phyloP scores from a whole-genome alignment of 2,329 filamentous ascomycete species.

The Cadophora sp. region DNA sequence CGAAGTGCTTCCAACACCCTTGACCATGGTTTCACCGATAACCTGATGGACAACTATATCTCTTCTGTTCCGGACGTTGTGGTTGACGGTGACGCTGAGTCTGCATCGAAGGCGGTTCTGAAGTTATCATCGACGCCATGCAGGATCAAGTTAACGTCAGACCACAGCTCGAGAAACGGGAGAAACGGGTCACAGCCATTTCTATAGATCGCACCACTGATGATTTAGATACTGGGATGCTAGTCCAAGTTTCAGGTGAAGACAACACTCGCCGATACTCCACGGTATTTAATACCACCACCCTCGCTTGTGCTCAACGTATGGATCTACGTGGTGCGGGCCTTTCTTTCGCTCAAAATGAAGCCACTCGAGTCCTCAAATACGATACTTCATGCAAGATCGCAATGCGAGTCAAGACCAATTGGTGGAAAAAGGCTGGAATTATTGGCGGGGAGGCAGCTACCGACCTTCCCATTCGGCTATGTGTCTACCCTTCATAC shows the following conservation, averaged over 20 bases:
- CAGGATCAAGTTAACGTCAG: background rate
- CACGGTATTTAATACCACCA: background rate
- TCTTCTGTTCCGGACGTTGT: background rate
- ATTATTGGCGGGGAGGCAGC: background rate
- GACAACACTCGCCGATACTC: background rate
- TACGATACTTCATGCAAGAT: slow-evolving; percentile 4
- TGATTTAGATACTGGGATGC: background rate
- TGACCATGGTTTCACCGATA: background rate
- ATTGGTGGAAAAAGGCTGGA: background rate
- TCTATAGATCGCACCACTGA: background rate
- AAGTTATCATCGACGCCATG: slow-evolving; percentile 5
- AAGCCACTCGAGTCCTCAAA: background rate
- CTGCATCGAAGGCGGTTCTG: background rate
- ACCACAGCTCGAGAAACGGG: background rate
- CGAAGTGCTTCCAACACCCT: background rate
- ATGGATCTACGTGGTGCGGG: slow-evolving; percentile 1
- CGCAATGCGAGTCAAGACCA: background rate
- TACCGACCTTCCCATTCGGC: background rate
- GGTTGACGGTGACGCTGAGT: background rate
- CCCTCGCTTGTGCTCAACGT: background rate
- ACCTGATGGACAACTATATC: background rate
- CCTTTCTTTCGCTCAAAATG: background rate
- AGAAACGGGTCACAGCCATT: background rate
- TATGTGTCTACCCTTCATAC: slow-evolving; percentile 6
- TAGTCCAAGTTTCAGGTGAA: background rate